Conservation (phyloP, 2,329 filamentous ascomycete genomes). For the Neopestalotiopsis sp. region DNA sequence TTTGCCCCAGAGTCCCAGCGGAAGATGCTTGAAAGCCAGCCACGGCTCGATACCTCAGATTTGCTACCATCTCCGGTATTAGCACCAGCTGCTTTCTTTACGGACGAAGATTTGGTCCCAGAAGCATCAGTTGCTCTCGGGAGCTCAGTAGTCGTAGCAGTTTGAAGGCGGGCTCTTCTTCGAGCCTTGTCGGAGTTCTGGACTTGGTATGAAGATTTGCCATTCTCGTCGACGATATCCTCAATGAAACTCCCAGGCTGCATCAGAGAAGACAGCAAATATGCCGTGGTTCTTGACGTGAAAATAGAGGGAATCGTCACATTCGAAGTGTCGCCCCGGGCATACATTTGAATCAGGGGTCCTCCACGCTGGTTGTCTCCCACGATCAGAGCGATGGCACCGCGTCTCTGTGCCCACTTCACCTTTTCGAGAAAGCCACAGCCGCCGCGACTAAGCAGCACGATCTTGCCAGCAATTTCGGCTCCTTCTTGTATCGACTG, state of each 20-base stretch:
- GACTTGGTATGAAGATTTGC: conserved; percentile 59
- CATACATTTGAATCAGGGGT: conserved; percentile 95
- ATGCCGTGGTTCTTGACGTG: conserved; percentile 92
- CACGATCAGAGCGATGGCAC: conserved; percentile 88
- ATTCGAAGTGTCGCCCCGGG: conserved; percentile 94
- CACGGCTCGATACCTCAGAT: conserved; percentile 24
- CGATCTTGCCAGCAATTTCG: conserved; percentile 92
- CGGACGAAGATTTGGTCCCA: conserved; percentile 30
- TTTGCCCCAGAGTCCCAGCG: conserved; percentile 37
- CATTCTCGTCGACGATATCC: conserved; percentile 64
- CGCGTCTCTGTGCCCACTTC: conserved; percentile 93
- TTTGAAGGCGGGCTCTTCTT: conserved; percentile 38
- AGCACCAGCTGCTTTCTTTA: conserved; percentile 29
- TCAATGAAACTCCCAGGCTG: conserved; percentile 71
- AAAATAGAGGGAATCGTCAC: conserved; percentile 94
- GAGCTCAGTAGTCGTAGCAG: conserved; percentile 31
- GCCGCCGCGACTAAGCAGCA: conserved; percentile 87
- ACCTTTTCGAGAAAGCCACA: conserved; percentile 98
- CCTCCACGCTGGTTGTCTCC: conserved; percentile 92
- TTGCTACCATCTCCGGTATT: conserved; percentile 27
- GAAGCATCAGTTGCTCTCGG: conserved; percentile 32
- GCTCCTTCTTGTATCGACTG: conserved; percentile 89
- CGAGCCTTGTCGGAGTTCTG: conserved; percentile 51
- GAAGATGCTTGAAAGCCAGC: conserved; percentile 54
- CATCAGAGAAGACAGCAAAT: conserved; percentile 86